These are phyloP conservation scores for Ogataea chonburiensis DNA, from an alignment of 805 yeast genomes.

Conservation along the genomic window DNA sequence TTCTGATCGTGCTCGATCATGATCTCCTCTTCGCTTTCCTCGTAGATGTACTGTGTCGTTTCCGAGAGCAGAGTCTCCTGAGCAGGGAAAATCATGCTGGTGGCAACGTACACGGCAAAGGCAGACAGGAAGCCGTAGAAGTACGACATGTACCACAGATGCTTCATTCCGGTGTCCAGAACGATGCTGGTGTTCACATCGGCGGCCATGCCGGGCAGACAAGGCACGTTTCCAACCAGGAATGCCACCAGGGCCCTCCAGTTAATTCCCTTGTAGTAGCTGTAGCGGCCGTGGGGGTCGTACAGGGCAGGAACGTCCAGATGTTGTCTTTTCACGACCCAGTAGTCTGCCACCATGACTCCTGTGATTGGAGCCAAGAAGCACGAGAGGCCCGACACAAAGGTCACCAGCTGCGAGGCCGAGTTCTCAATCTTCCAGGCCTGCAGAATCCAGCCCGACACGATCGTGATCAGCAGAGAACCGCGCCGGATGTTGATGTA, in stretches of 20 bases:
- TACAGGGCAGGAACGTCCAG: conserved; percentile 37
- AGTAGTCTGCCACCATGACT: conserved; percentile 39
- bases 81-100: conserved; percentile 21
- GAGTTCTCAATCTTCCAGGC: conserved; percentile 42
- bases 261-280: conserved; percentile 44
- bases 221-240: conserved; percentile 39
- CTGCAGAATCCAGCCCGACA: conserved; percentile 39
- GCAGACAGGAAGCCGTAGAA: conserved; percentile 33
- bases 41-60: conserved; percentile 10
- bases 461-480: conserved; percentile 32
- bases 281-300: conserved; percentile 35
- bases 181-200: conserved; percentile 29
- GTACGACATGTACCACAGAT: conserved; percentile 33
- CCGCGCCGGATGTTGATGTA: conserved; percentile 62
- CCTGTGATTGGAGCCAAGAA: conserved; percentile 41
- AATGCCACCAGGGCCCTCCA: conserved; percentile 43
- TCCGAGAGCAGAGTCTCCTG: conserved; percentile 10
- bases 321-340: conserved; percentile 38
- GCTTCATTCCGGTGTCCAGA: conserved; percentile 24
- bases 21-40: conserved; percentile 8
- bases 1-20: conserved; percentile 7
- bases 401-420: conserved; percentile 36
- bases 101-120: conserved; percentile 25
- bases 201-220: conserved; percentile 39
- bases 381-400: conserved; percentile 38